Evolutionary conservation across 2,329 filamentous ascomycete species (phyloP).

Genomic region (Fusarium austroafricanum): DNA sequence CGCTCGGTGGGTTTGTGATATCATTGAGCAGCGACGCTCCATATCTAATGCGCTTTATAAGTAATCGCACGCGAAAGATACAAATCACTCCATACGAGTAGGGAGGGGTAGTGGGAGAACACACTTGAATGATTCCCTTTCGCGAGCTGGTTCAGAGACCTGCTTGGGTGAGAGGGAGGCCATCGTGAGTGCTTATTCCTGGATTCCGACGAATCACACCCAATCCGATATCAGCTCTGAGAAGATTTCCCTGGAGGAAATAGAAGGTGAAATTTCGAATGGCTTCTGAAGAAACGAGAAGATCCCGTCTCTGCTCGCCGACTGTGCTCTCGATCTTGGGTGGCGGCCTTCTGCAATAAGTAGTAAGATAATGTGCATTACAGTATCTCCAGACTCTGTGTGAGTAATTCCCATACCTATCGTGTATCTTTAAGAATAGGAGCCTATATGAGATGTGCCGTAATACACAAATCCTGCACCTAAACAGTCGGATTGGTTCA

Average conservation of each 20-base stretch:
- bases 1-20: conserved; percentile 13
- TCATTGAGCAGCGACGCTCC: conserved; percentile 27
- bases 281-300: background rate
- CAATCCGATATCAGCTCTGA: background rate
- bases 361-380: background rate
- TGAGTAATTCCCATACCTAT: background rate
- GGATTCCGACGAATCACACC: background rate
- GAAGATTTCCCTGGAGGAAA: background rate
- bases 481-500: background rate
- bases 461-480: conserved; percentile 4
- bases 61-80: background rate
- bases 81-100: no score
- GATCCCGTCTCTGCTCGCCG: background rate
- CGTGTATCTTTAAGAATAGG: background rate
- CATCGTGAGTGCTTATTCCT: conserved; percentile 5
- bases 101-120: background rate
- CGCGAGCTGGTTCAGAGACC: conserved; percentile 29
- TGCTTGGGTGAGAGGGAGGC: conserved; percentile 10
- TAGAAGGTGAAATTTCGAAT: background rate
- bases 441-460: background rate
- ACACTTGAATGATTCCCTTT: conserved; percentile 34
- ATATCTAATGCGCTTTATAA: conserved; percentile 16
- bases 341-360: background rate
- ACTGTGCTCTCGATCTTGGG: background rate
- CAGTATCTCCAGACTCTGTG: background rate